Evolutionary conservation across 2,329 filamentous ascomycete genomes (phyloP).

Genomic region (Septoria linicola): DNA sequence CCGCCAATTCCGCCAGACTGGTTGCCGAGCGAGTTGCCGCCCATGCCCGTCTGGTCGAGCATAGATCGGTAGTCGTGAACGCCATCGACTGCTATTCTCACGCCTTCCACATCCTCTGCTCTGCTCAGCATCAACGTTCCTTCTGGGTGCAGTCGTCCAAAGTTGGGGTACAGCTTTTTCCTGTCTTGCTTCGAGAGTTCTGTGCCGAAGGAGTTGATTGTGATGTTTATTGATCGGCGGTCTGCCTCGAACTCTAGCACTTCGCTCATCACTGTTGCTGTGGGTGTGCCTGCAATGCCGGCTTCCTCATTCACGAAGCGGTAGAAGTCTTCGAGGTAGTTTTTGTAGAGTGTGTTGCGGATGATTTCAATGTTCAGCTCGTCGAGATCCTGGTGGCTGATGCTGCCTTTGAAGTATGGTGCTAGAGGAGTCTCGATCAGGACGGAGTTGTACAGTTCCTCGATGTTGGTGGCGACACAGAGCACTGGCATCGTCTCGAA

Average conservation of each 20-base stretch:
- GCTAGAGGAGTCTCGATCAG: slow-evolving; percentile 94
- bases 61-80: slow-evolving; percentile 92
- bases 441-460: slow-evolving; percentile 97
- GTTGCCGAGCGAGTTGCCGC: slow-evolving; percentile 73
- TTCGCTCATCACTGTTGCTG: slow-evolving; percentile 91
- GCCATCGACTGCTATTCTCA: slow-evolving; percentile 88
- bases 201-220: slow-evolving; percentile 96
- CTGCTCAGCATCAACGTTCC: slow-evolving; percentile 92
- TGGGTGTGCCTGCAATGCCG: slow-evolving; percentile 84
- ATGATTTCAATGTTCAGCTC: slow-evolving; percentile 99
- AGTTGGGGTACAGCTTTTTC: slow-evolving; percentile 91
- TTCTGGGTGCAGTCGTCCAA: slow-evolving; percentile 89
- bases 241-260: slow-evolving; percentile 97
- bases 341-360: slow-evolving; percentile 97
- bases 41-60: slow-evolving; percentile 86
- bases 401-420: slow-evolving; percentile 93
- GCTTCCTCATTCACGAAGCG: slow-evolving; percentile 87
- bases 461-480: slow-evolving; percentile 96
- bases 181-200: slow-evolving; percentile 91
- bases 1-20: slow-evolving; percentile 76
- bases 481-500: slow-evolving; percentile 99
- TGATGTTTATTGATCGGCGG: slow-evolving; percentile 96
- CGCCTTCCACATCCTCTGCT: slow-evolving; percentile 91
- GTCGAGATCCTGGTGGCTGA: slow-evolving; percentile 94
- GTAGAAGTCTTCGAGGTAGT: slow-evolving; percentile 97